Evolutionary conservation across 208 protist species (phyloP), one percentile per base, ranked within the genome.

Genomic region (Leptomonas seymouri): DNA sequence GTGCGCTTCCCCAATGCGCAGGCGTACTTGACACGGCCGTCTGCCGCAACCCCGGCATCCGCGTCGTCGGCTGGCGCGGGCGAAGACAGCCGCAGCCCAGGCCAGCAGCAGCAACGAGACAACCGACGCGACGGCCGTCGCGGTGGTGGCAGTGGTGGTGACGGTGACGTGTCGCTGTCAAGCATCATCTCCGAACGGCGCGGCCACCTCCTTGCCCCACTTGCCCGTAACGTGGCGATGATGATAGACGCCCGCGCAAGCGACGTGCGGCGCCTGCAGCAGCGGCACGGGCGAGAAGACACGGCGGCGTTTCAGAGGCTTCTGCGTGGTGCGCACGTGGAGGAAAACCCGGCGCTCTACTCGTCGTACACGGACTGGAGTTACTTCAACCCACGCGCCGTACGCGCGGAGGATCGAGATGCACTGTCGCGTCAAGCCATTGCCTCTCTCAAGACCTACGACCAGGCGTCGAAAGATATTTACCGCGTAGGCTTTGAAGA

Each of bases 341-440:
- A 90, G 25, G 83, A 84, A 23, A 78, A 82, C 58, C 77, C 85
- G 2, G 78, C 71, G 16, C 51, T 74, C 9, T 95, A 86, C 67
- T 74, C 81, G 11, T 76, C 84, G 56, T 93, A 88, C 71, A 67
- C 87, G 18, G 90, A 93, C 45, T 92, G 79, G 79, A 80, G 76
- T 56, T 95, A 95, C 70, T 90, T 93, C 58, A 95, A 95, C 65
- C 90, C 90, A 23, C 84, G 82, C 25, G 81, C 90, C 18, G 82
- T 91, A 46, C 87, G 90, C 20, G 85, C 90, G 0, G 87, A 95
- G 70, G 72, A 82, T 62, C 87, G 90, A 21, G 90, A 95, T 54
- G 54, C 55, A 34, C 78, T 92, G 27, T 71, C 76, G 30, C 78
- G 78, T 5, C 66, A 82, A 44, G 80, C 80, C 28, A 53, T 95